phyloP scores from a whole-genome alignment of 2,329 filamentous ascomycete genomes.

The Penicillium palitans region DNA sequence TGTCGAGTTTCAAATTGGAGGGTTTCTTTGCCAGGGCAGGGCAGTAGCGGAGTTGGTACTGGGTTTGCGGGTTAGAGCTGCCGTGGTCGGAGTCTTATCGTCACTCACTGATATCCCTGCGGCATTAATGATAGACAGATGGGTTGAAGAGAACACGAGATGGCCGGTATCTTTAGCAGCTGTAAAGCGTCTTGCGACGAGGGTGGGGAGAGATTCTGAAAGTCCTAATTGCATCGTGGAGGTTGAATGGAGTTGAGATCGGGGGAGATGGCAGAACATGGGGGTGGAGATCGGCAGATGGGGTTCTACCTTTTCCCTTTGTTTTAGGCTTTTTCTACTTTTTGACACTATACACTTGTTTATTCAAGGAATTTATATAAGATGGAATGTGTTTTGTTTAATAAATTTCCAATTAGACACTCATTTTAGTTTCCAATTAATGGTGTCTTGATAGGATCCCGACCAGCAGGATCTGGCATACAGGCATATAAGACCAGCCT shows the following conservation, averaged over 20 bases:
- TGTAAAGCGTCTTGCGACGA: constrained; percentile 39
- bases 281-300: constrained; percentile 5
- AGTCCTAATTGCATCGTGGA: constrained; percentile 39
- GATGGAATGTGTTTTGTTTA: neutral
- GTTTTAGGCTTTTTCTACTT: neutral
- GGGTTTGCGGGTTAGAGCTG: constrained; percentile 1
- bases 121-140: constrained; percentile 38
- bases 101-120: constrained; percentile 38
- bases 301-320: neutral
- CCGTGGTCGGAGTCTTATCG: neutral
- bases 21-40: constrained; percentile 51
- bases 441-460: neutral
- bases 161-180: constrained; percentile 40
- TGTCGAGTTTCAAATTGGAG: constrained; percentile 25
- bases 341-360: neutral
- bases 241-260: constrained; percentile 3
- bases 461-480: constrained; percentile 11
- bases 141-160: constrained; percentile 43
- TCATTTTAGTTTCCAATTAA: constrained; percentile 1
- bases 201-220: constrained; percentile 36
- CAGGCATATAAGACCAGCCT: neutral
- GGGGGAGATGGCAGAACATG: constrained; percentile 9
- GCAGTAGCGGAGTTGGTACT: constrained; percentile 53
- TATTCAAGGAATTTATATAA: neutral
- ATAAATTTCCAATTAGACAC: neutral